Percentiles rank a stretch among this genome's conserved stretches.
Evolutionary conservation across 768 basidiomycete genomes (phyloP).

Genomic region (Mycena vitilis): DNA sequence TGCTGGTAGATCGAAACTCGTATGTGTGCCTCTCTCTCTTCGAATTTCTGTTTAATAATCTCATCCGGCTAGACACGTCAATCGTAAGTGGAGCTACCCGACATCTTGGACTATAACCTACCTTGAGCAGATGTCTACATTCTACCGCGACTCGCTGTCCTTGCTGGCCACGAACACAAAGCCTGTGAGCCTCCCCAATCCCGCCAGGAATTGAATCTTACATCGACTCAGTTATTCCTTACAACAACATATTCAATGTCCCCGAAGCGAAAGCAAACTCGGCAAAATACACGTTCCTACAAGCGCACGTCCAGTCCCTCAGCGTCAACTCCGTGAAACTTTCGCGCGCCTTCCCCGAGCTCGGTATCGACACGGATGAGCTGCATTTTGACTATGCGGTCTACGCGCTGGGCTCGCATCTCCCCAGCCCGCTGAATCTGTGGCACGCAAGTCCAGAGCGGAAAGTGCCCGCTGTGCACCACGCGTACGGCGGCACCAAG

Average conservation of each 20-base stretch:
- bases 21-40: constrained; percentile 43
- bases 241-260: constrained; percentile 57
- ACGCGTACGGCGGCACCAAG: constrained; percentile 57
- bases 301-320: constrained; percentile 59
- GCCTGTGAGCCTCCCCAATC: constrained; percentile 55
- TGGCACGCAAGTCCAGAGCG: constrained; percentile 52
- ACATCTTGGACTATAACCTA: constrained; percentile 1
- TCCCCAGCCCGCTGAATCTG: constrained; percentile 65
- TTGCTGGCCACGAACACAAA: constrained; percentile 73
- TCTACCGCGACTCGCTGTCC: constrained; percentile 66
- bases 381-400: constrained; percentile 68
- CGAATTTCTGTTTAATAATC: not conserved
- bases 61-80: constrained; percentile 52
- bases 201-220: not conserved
- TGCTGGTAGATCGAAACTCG: constrained; percentile 72
- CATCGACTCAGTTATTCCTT: constrained; percentile 61
- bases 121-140: constrained; percentile 61
- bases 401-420: constrained; percentile 70
- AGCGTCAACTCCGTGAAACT: constrained; percentile 54
- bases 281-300: constrained; percentile 48
- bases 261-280: constrained; percentile 26
- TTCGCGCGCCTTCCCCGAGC: constrained; percentile 60
- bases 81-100: constrained; percentile 48
- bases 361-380: constrained; percentile 48
- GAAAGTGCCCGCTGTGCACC: constrained; percentile 27